Evolutionary conservation across 2,329 filamentous ascomycete genomes (phyloP), one percentile per base, ranked within the genome.

Genomic region (Zasmidium citrigriseum): DNA sequence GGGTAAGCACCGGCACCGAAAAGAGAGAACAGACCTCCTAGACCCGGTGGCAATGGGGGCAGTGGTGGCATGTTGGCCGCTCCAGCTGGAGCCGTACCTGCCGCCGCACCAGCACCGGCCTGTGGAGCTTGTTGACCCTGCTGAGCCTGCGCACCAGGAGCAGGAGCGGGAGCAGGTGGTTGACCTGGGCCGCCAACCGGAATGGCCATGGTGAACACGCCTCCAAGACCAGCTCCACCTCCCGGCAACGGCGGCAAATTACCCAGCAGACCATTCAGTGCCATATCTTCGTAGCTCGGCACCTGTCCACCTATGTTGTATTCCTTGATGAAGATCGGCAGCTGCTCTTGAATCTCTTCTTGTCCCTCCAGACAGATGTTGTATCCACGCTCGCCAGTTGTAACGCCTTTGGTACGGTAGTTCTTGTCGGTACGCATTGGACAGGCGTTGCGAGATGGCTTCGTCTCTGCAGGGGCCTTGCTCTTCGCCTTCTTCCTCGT

Each of bases 281-380:
- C 24, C 22, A 18, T 5, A 18, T 49, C 12, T 12, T 48, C 21
- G n/a, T n/a, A n/a, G 21, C n/a, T n/a, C 21, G 27, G 7, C 22
- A 9, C 4, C 10, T 27, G 22, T 4, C 29, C 58, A 27, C 59
- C 65, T 21, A 64, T n/a, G 52, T 67, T 65, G 64, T 67, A 65
- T 58, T 69, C 63, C 21, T 63, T 53, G 46, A 64, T 62, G 59
- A 68, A 64, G 22, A 51, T 61, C 4, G 59, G 53, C 10, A 69
- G 48, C n/a, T 63, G 57, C 44, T 59, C 55, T 2, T 41, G 29
- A 27, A 68, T 65, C 38, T 62, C 27, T 7, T 61, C 58, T 14
- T 58, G 52, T 16, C 52, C 53, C 25, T 58, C 49, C 7, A 68
- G 5, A 50, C 66, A 68, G 24, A 68, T 47, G 59, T 61, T 64